phyloP scores from a whole-genome alignment of 2,329 filamentous ascomycete species.

The Pestalotiopsis sp. region DNA sequence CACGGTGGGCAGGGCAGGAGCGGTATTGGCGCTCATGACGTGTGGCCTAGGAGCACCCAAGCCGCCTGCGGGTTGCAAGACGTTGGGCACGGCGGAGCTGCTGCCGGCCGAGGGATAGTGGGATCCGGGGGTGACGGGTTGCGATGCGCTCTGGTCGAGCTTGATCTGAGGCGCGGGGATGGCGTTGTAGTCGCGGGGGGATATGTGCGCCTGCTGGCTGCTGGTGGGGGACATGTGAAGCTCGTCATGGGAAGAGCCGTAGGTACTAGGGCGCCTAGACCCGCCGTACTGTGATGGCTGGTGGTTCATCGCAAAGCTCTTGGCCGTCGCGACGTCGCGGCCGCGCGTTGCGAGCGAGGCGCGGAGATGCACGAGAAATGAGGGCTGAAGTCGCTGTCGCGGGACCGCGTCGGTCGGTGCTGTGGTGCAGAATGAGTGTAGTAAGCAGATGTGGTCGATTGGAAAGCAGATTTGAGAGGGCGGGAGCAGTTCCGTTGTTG shows the following conservation, averaged over 20 bases:
- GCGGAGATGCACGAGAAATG: not conserved
- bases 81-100: slow-evolving; percentile 52
- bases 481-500: not conserved
- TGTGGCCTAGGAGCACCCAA: slow-evolving; percentile 34
- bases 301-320: slow-evolving; percentile 29
- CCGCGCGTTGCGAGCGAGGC: slow-evolving; percentile 6
- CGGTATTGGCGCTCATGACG: slow-evolving; percentile 42
- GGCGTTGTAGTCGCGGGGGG: slow-evolving; percentile 46
- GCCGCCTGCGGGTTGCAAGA: slow-evolving; percentile 56
- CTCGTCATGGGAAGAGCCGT: slow-evolving; percentile 48
- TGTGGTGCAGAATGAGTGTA: not conserved
- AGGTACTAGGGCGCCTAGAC: slow-evolving; percentile 38
- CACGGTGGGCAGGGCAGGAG: slow-evolving; percentile 48
- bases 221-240: slow-evolving; percentile 53
- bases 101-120: slow-evolving; percentile 36
- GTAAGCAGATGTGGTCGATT: not conserved
- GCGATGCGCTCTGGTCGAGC: slow-evolving; percentile 42
- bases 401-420: not conserved
- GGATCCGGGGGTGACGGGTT: slow-evolving; percentile 34
- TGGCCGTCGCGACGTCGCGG: slow-evolving; percentile 5
- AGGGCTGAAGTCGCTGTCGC: not conserved
- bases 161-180: slow-evolving; percentile 48
- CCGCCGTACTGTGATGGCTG: slow-evolving; percentile 36
- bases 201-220: slow-evolving; percentile 40
- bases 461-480: not conserved